phyloP scores from a whole-genome alignment of 176 grass and related monocot species.

The Thinopyrum elongatum region DNA sequence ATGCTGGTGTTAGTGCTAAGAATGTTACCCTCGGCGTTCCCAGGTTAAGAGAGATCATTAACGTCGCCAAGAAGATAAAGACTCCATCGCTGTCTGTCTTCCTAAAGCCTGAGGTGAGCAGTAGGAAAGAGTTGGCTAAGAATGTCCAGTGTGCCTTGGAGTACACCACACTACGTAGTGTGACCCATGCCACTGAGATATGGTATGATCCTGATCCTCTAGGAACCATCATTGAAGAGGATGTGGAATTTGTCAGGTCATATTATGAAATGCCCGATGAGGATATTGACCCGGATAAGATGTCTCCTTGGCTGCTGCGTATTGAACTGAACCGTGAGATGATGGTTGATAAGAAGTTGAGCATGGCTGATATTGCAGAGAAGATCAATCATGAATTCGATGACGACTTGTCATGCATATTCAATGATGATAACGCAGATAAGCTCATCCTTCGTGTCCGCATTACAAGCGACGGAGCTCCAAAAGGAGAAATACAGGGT shows the following conservation, averaged over 20 bases:
- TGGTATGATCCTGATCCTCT: conserved; percentile 97
- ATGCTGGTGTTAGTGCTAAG: conserved; percentile 99
- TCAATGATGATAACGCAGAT: conserved; percentile 98
- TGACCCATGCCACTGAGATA: conserved; percentile 97
- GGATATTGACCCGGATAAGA: conserved; percentile 86
- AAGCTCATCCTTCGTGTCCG: conserved; percentile 97
- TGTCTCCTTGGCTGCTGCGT: conserved; percentile 92
- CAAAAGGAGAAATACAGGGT: too few relatives aligned
- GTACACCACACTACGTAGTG: conserved; percentile 90
- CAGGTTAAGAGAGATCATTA: conserved; percentile 93
- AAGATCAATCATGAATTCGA: conserved; percentile 98
- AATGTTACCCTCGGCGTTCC: conserved; percentile 99
- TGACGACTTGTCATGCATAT: conserved; percentile 94
- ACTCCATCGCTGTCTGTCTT: conserved; percentile 89
- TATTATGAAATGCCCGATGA: conserved; percentile 99
- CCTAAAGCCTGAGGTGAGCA: conserved; percentile 73
- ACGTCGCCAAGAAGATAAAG: conserved; percentile 99
- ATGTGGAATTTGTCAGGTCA: conserved; percentile 88
- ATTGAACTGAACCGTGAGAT: conserved; percentile 97
- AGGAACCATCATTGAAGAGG: too few relatives aligned
- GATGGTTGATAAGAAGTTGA: conserved; percentile 99
- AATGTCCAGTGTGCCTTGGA: conserved; percentile 98
- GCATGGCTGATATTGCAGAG: conserved; percentile 95
- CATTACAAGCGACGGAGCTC: conserved; percentile 91
- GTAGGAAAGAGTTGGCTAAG: conserved; percentile 84